phyloP scores from a whole-genome alignment of 2,329 filamentous ascomycete genomes.

The Fusarium floridanum region DNA sequence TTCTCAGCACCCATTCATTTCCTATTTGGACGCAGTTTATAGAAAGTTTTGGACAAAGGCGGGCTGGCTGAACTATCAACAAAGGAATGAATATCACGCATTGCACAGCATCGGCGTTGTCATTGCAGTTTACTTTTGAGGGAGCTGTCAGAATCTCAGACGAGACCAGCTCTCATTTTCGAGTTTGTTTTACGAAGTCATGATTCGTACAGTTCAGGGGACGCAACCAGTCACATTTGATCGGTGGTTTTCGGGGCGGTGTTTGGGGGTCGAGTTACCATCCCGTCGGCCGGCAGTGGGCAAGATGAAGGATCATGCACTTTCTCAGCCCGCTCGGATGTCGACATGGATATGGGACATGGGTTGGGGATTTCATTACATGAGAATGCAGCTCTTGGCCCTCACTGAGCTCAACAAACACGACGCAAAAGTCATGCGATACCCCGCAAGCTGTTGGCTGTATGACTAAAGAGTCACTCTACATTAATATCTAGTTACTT shows the following conservation, averaged over 20 bases:
- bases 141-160: conserved; percentile 1
- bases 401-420: conserved; percentile 18
- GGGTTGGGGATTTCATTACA: conserved; percentile 41
- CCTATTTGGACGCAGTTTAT: conserved; percentile 4
- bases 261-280: not conserved
- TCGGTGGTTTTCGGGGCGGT: conserved; percentile 8
- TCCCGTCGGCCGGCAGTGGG: not conserved
- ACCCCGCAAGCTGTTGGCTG: conserved; percentile 36
- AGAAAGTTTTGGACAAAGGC: conserved; percentile 24
- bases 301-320: conserved; percentile 18
- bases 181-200: conserved; percentile 35
- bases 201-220: conserved; percentile 15
- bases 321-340: conserved; percentile 8
- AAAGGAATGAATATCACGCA: conserved; percentile 31
- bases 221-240: not conserved
- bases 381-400: conserved; percentile 46
- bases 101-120: conserved; percentile 54
- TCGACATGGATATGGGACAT: conserved; percentile 33
- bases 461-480: conserved; percentile 19
- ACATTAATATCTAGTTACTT: conserved; percentile 17
- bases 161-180: conserved; percentile 10
- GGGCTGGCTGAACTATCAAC: conserved; percentile 14
- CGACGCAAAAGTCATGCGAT: conserved; percentile 39
- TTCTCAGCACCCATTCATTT: not conserved
- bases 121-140: conserved; percentile 24